Evolutionary conservation across 148 eudicot species (phyloP).

Genomic region (Fallopia convolvulus): DNA sequence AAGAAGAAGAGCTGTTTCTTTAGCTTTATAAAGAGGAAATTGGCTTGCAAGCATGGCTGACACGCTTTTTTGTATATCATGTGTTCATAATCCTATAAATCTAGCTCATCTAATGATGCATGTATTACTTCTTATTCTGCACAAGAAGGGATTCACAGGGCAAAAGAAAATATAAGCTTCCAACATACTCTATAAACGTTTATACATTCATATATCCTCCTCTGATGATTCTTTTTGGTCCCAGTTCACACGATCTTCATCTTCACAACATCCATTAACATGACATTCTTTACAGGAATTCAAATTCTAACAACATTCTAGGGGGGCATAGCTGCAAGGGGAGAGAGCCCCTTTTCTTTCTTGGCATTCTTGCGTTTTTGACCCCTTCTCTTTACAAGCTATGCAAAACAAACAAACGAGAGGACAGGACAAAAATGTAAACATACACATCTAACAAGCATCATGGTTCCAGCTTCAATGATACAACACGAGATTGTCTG

Average conservation of each 20-base stretch:
- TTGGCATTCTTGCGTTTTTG: background rate
- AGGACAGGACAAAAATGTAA: background rate
- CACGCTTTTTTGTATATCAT: background rate
- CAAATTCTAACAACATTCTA: background rate
- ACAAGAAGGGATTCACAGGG: background rate
- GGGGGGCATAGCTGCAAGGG: background rate
- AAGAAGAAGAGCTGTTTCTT: background rate
- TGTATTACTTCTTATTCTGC: background rate
- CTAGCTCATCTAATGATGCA: background rate
- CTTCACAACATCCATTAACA: conserved; percentile 3
- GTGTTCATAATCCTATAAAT: background rate
- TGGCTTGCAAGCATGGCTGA: background rate
- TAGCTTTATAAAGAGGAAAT: background rate
- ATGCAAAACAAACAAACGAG: background rate
- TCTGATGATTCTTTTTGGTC: background rate
- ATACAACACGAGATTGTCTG: conserved; percentile 85
- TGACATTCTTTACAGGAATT: background rate
- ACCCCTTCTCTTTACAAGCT: background rate
- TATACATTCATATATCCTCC: background rate
- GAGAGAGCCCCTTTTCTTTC: background rate
- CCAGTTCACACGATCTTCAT: conserved; percentile 2
- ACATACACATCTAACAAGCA: background rate
- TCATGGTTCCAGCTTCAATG: conserved; percentile 94
- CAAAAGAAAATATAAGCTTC: background rate
- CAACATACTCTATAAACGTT: conserved; percentile 3